A percentile compares a stretch with the other conserved stretches of the same genome.
These are phyloP conservation scores for Boletus sensibilis DNA, from an alignment of 768 basidiomycete species.

Conservation along the genomic window DNA sequence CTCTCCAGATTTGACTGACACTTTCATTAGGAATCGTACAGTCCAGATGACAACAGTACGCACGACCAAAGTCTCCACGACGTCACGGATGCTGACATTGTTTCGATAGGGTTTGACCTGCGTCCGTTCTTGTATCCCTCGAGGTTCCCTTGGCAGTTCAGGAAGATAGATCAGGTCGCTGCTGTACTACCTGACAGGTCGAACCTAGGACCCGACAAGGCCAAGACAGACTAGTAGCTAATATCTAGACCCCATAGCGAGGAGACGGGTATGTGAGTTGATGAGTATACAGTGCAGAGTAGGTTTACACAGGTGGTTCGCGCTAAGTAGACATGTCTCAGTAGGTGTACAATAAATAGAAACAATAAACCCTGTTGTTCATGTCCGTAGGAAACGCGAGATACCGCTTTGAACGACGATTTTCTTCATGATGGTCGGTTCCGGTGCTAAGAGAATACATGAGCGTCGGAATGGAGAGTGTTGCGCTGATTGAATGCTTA, in stretches of 20 bases:
- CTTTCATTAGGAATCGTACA: conserved; percentile 78
- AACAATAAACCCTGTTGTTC: not conserved
- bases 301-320: not conserved
- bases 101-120: conserved; percentile 77
- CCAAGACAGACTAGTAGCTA: conserved; percentile 45
- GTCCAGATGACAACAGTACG: conserved; percentile 94
- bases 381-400: conserved; percentile 66
- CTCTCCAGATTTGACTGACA: not conserved
- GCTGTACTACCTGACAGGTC: conserved; percentile 74
- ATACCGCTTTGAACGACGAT: conserved; percentile 73
- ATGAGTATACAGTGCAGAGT: conserved; percentile 10
- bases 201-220: conserved; percentile 37
- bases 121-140: conserved; percentile 96
- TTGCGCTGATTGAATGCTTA: conserved; percentile 41
- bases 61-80: not conserved
- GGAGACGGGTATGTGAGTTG: conserved; percentile 1
- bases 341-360: conserved; percentile 8
- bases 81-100: not conserved
- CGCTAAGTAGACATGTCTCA: not conserved
- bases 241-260: not conserved
- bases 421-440: conserved; percentile 92
- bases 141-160: conserved; percentile 95
- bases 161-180: conserved; percentile 88
- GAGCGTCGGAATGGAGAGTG: not conserved
- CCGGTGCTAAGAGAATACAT: conserved; percentile 50